A percentile compares a stretch with the other conserved stretches of the same genome.
phyloP scores from a whole-genome alignment of 2,329 filamentous ascomycete species.

The Pseudogymnoascus sp. region DNA sequence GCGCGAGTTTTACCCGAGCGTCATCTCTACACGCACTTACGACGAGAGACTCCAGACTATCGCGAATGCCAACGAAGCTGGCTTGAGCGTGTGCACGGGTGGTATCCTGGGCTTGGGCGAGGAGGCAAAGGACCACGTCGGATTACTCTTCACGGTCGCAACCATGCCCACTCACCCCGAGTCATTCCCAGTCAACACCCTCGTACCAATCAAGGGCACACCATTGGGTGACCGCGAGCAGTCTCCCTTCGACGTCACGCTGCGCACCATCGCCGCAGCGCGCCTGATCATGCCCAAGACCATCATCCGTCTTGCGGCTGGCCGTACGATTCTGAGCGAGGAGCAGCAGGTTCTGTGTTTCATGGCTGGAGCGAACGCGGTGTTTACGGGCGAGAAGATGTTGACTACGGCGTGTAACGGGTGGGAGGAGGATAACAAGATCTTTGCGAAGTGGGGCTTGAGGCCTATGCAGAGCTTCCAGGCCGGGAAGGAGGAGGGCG shows the following conservation, averaged over 20 bases:
- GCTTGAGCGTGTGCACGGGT: conserved; percentile 83
- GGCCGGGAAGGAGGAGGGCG: conserved; percentile 21
- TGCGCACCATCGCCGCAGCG: conserved; percentile 78
- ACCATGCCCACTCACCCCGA: conserved; percentile 77
- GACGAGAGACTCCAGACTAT: conserved; percentile 80
- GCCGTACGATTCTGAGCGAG: conserved; percentile 74
- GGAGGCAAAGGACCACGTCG: conserved; percentile 67
- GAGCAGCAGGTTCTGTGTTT: conserved; percentile 87
- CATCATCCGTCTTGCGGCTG: conserved; percentile 80
- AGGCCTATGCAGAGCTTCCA: conserved; percentile 57
- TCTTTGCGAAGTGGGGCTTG: conserved; percentile 79
- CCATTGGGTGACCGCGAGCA: conserved; percentile 68
- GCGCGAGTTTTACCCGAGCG: conserved; percentile 75
- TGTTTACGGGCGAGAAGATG: conserved; percentile 95
- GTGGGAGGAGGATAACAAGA: conserved; percentile 77
- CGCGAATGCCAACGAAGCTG: conserved; percentile 70
- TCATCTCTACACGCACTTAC: conserved; percentile 80
- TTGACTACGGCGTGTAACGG: conserved; percentile 84
- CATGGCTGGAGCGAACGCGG: conserved; percentile 85
- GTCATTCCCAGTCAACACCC: conserved; percentile 83
- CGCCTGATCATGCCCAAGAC: conserved; percentile 75
- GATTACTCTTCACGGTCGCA: conserved; percentile 72
- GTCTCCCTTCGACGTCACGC: conserved; percentile 67
- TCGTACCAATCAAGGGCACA: conserved; percentile 86
- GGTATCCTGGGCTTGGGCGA: conserved; percentile 84